Evolutionary conservation across 202 grass and related monocot genomes (phyloP).

Genomic region (Panicum hallii): DNA sequence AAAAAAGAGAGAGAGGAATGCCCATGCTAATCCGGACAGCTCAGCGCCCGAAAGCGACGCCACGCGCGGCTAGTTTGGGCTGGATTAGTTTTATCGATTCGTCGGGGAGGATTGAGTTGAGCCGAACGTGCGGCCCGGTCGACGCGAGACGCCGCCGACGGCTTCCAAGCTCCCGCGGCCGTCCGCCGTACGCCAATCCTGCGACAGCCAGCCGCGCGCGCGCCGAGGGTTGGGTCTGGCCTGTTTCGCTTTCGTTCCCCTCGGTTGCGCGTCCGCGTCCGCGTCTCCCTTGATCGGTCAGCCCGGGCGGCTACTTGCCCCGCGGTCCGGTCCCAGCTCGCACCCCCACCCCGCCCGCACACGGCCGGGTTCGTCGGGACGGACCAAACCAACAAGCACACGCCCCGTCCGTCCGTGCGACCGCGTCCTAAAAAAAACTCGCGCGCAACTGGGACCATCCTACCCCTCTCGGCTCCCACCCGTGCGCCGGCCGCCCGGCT

Average conservation of each 20-base stretch:
- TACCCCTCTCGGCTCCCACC: neutral
- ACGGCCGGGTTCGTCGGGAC: neutral
- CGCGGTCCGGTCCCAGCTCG: neutral
- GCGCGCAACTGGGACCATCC: neutral
- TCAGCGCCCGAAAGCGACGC: slow-evolving; percentile 39
- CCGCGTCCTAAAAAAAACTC: neutral
- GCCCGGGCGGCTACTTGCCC: slow-evolving; percentile 49
- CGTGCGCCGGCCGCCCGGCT: neutral
- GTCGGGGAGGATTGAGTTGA: neutral
- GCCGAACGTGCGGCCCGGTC: slow-evolving; percentile 4
- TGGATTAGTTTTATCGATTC: neutral
- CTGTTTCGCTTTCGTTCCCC: neutral
- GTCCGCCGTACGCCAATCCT: neutral
- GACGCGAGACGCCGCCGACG: neutral
- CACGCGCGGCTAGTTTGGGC: neutral
- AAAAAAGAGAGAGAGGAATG: neutral
- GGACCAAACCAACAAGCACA: slow-evolving; percentile 27
- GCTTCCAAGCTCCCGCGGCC: neutral
- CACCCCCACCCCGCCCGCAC: neutral
- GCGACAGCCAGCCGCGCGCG: neutral
- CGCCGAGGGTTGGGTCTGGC: neutral
- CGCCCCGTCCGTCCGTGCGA: slow-evolving; percentile 27
- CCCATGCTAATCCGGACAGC: slow-evolving; percentile 60
- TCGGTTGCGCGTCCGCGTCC: neutral
- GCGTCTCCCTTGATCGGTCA: slow-evolving; percentile 45